Evolutionary conservation across 495 filamentous ascomycete species (phyloP), one percentile per base, ranked within the genome.

Genomic region (Aspergillus funiculosus): DNA sequence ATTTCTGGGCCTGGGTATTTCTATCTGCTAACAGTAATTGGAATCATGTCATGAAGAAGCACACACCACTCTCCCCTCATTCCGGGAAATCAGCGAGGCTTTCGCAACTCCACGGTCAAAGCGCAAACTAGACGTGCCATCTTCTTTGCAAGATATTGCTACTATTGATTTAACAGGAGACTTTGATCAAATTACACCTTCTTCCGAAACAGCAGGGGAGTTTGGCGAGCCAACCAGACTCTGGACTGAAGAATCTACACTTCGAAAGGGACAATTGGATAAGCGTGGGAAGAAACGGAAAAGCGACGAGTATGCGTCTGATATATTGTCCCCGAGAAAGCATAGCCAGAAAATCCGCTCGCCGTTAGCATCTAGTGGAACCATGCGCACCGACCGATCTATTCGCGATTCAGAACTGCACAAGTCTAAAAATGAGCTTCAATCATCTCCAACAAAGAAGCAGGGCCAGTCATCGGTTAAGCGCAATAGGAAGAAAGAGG

Each of bases 131-230:
- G 54, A 59, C 18, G 39, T 51, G 10, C 52, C 59, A 5, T 43
- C 47, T 6, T 60, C 60, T 26, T 51, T 56, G 61, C 60, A 46
- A 11, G 48, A 49, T 32, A 69, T 84, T 24, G 82, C 85, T 37
- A 67, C 81, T 0, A 74, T 92, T 43, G 88, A 92, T 54, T 61
- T 94, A 28, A 92, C 86, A 1, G 78, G 73, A 10, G 80, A 78
- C 28, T 30, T 55, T 7, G 67, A 78, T 64, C 54, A 48, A 44
- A 53, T 61, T 15, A 49, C 62, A 27, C 35, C 66, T 13, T 69
- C 68, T 13, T 68, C 69, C 14, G 65, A 61, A 36, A 69, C 69
- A 5, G 42, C 71, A 45, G 65, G 73, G 41, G 59, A 64, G 4
- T 74, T 83, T 58, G 70, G 73, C 7, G 76, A 80, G 11, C 63